phyloP scores from a whole-genome alignment of 257 asterid species.

The Coffea eugenioides region DNA sequence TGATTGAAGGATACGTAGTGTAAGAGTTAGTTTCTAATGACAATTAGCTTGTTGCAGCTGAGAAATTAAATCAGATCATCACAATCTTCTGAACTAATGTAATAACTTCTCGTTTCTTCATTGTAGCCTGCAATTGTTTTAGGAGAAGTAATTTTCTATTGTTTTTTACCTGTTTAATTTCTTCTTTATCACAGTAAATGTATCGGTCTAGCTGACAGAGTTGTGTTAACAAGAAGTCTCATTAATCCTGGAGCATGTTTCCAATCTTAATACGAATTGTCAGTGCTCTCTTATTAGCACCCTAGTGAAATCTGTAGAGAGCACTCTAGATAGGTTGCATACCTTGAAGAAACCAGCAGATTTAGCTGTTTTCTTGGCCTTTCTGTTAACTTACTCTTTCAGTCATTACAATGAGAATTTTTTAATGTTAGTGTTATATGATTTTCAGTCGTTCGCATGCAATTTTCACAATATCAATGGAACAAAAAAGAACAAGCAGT shows the following conservation, averaged over 20 bases:
- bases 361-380: background rate
- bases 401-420: background rate
- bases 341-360: background rate
- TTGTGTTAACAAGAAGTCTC: background rate
- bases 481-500: constrained; percentile 59
- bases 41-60: background rate
- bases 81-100: background rate
- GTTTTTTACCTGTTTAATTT: background rate
- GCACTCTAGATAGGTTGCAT: background rate
- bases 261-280: background rate
- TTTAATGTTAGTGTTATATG: constrained; percentile 9
- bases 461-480: constrained; percentile 89
- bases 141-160: background rate
- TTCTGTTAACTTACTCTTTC: background rate
- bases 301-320: background rate
- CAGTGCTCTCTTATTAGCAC: background rate
- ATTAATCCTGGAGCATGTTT: background rate
- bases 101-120: background rate
- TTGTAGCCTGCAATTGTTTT: background rate
- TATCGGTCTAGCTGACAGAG: background rate
- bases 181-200: too few relatives aligned
- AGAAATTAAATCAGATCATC: background rate
- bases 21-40: background rate
- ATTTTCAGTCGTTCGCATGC: constrained; percentile 90
- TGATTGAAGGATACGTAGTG: background rate